Conservation (phyloP, 2,329 filamentous ascomycete genomes). For the Penicillium sp. region DNA sequence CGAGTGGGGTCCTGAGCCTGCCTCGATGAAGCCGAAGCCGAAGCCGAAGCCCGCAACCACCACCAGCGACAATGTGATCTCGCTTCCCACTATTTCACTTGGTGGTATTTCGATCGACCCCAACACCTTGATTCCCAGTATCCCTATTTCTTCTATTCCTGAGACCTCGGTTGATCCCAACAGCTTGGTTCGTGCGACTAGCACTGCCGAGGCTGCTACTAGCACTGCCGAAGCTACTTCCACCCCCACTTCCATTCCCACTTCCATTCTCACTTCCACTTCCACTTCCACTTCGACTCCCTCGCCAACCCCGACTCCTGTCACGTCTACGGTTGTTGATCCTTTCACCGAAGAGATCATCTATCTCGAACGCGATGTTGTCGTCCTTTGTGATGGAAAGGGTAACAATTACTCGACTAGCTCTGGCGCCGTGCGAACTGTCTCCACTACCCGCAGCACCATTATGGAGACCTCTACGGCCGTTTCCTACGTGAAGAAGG, state of each 20-base stretch:
- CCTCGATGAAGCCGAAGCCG: conserved; percentile 15
- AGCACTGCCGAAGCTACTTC: conserved; percentile 7
- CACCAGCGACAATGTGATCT: not conserved
- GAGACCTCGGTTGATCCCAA: conserved; percentile 3
- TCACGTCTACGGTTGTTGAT: conserved; percentile 23
- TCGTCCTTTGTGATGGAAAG: conserved; percentile 27
- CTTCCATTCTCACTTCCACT: conserved; percentile 12
- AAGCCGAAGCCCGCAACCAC: too few relatives aligned
- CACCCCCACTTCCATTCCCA: conserved; percentile 11
- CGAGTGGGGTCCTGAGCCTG: conserved; percentile 44
- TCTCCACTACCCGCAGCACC: conserved; percentile 26
- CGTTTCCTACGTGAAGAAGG: conserved; percentile 20
- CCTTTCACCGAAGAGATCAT: conserved; percentile 28
- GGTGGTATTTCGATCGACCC: conserved; percentile 6
- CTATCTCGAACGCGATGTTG: conserved; percentile 30
- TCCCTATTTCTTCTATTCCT: too few relatives aligned
- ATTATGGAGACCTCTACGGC: conserved; percentile 24
- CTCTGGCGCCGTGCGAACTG: conserved; percentile 21
- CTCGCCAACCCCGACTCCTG: conserved; percentile 25
- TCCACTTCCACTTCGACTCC: conserved; percentile 20
- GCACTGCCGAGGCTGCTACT: not conserved
- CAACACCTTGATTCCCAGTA: not conserved
- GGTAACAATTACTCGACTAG: conserved; percentile 26
- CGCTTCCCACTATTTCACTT: conserved; percentile 10
- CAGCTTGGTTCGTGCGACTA: not conserved